These are phyloP conservation scores for Aspergillus floridensis DNA, from an alignment of 2,329 filamentous ascomycete genomes.

Conservation along the genomic window DNA sequence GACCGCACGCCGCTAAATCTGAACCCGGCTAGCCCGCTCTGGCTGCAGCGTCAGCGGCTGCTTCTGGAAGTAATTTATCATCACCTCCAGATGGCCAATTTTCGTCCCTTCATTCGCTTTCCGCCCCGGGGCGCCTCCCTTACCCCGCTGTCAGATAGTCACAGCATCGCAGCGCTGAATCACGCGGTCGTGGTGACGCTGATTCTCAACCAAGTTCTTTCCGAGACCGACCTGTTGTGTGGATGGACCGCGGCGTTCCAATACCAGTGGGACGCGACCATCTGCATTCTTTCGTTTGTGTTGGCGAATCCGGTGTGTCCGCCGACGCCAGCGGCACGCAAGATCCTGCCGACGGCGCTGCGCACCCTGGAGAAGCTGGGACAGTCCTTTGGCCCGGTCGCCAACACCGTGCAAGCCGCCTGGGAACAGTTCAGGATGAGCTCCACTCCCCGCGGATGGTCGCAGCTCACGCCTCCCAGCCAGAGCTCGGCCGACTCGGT, in stretches of 20 bases:
- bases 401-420: too few relatives aligned
- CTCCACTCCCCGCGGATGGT: too few relatives aligned
- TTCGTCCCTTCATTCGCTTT: constrained; percentile 44
- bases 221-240: constrained; percentile 31
- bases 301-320: constrained; percentile 37
- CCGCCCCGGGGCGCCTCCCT: constrained; percentile 3
- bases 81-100: constrained; percentile 37
- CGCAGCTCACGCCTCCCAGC: too few relatives aligned
- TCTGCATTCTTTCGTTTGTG: constrained; percentile 44
- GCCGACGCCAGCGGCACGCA: constrained; percentile 28
- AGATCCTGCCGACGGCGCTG: too few relatives aligned
- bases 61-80: constrained; percentile 45
- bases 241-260: constrained; percentile 44
- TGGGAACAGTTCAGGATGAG: too few relatives aligned
- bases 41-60: constrained; percentile 45
- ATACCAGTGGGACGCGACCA: constrained; percentile 46
- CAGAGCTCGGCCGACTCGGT: too few relatives aligned
- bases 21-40: constrained; percentile 39
- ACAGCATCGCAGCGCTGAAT: constrained; percentile 24
- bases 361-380: too few relatives aligned
- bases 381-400: too few relatives aligned
- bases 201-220: constrained; percentile 39
- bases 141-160: constrained; percentile 18
- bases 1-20: constrained; percentile 36
- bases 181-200: constrained; percentile 40